Conservation (phyloP, 306 rosid genomes). For the Rosa chinensis region DNA sequence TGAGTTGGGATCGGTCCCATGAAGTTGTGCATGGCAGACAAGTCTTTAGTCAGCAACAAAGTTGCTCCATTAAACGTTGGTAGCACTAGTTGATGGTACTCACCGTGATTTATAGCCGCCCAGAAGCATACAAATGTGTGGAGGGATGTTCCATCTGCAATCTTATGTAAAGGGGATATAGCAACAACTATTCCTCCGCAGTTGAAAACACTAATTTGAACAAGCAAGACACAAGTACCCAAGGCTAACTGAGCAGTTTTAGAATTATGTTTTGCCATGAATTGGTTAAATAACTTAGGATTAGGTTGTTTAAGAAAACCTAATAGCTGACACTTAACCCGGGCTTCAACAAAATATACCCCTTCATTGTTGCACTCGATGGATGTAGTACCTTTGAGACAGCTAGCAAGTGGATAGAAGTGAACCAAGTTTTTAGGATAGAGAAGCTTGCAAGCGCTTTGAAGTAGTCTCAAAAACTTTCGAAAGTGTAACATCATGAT, state of each 20-base stretch:
- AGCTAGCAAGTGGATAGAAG: neutral
- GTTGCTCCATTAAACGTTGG: conserved; percentile 6
- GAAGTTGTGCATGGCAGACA: neutral
- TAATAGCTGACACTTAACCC: neutral
- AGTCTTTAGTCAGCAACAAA: neutral
- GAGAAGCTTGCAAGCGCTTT: neutral
- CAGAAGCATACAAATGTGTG: neutral
- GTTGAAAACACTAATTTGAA: neutral
- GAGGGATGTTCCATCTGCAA: neutral
- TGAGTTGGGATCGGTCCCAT: neutral
- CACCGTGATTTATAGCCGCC: neutral
- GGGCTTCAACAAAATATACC: neutral
- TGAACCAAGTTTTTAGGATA: neutral
- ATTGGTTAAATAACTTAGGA: neutral
- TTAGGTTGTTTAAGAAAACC: neutral
- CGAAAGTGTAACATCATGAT: neutral
- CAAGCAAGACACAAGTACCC: neutral
- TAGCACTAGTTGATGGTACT: neutral
- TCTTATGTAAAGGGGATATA: neutral
- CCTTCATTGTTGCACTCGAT: conserved; percentile 9
- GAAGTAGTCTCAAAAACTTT: neutral
- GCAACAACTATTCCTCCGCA: conserved; percentile 3
- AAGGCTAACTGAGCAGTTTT: neutral
- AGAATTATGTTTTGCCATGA: no score
- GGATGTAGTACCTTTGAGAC: neutral